Evolutionary conservation across 352 stramenopile genomes (phyloP).

Genomic region (Pythium plurisporium): DNA sequence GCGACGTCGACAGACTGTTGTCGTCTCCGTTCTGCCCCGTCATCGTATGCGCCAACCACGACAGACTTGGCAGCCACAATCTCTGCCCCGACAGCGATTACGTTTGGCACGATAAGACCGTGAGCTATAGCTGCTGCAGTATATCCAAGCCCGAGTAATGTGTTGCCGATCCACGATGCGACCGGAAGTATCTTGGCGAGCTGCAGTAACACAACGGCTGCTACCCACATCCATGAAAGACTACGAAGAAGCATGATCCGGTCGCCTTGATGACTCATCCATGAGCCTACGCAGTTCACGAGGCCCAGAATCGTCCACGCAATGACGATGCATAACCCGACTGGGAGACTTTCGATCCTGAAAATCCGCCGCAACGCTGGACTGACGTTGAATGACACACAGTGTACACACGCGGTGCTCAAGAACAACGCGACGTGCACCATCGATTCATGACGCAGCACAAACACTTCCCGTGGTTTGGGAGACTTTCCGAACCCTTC

Average conservation of each 20-base stretch:
- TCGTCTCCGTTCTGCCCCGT: background rate
- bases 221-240: constrained; percentile 35
- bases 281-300: constrained; percentile 42
- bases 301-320: constrained; percentile 53
- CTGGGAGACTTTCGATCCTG: constrained; percentile 39
- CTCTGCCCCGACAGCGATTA: constrained; percentile 43
- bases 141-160: constrained; percentile 36
- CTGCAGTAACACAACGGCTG: constrained; percentile 45
- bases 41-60: background rate
- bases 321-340: constrained; percentile 53
- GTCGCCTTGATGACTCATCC: constrained; percentile 42
- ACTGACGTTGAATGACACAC: constrained; percentile 60
- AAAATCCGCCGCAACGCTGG: constrained; percentile 43
- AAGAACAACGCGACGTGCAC: constrained; percentile 48
- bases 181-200: constrained; percentile 29
- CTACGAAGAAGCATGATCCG: constrained; percentile 42
- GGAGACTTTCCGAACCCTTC: background rate
- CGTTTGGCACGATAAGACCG: constrained; percentile 43
- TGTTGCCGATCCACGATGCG: constrained; percentile 22
- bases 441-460: constrained; percentile 1
- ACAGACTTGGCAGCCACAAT: constrained; percentile 15
- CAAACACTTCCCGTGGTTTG: constrained; percentile 5
- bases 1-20: constrained; percentile 9
- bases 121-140: constrained; percentile 38
- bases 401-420: constrained; percentile 57